Evolutionary conservation across 2,329 filamentous ascomycete genomes (phyloP), one percentile per base, ranked within the genome.

Genomic region (Pseudomassariella vexata): DNA sequence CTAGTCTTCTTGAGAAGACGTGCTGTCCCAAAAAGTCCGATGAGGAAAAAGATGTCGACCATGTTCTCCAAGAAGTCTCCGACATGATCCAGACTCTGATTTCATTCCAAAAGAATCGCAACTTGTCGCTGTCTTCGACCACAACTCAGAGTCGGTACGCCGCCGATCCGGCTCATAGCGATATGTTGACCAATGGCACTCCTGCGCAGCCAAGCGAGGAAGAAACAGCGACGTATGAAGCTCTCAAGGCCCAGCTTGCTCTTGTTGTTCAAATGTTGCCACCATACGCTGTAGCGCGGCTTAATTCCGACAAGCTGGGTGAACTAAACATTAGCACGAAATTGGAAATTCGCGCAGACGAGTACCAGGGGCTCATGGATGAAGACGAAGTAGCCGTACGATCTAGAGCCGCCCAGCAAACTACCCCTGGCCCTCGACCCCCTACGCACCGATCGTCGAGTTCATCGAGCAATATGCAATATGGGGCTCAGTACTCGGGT

Each of bases 241-340:
- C 80, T 17, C 68, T 95, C 32, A 87, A 83, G 52, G 73, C 79
- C 4, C 85, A 89, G 50, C 65, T 95, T 14, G 66, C 76, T 1
- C 63, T 88, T 19, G 76, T 94, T 40, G 73, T 94, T 38, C 72
- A 82, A 42, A 77, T 73, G 23, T 62, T 95, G 9, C 88, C 88
- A 2, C 88, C 88, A 2, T 92, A 87, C 51, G 85, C 84, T 2
- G 83, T 95, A 16, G 81, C 88, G 5, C 90, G 92, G 49, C 65
- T 95, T 39, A 82, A 94, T 47, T 87, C 87, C 8, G 83, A 94
- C 52, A 84, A 88, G 54, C 62, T 94, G n/a, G 82, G 81, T 19
- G 84, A 88, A 36, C 65, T 95, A 28, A 81, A 85, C 40, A 82
- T 94, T 51, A 90, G 82, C 60, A 85, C 79, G 27, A 86, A 79